Base-by-base conservation (phyloP, 2,329 filamentous ascomycete species). In the Botrytis sinoallii region DNA sequence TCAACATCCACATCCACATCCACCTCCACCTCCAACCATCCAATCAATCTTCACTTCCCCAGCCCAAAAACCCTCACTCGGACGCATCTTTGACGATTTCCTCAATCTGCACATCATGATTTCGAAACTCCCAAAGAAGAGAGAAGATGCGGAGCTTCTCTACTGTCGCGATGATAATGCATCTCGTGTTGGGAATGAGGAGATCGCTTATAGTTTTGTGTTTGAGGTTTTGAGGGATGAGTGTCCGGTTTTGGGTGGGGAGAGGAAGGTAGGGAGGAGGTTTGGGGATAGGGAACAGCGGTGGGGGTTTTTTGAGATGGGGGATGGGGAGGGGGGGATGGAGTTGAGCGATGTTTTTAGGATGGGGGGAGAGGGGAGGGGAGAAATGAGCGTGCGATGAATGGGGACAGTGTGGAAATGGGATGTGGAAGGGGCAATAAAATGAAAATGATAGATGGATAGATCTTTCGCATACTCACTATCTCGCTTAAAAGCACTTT, bases 101-200 rank as follows among this genome's bases (percentile, higher is more conserved):
- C 81, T 88, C 0, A 85, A 89, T 64, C 70, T 90, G 29, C 88
- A 90, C 74, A 76, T 91, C 8, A 81, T 90, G 4, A 85, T 86
- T 74, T 86, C 84, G 7, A 78, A 78, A 4, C 75, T 88, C 0
- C 85, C 87, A 38, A 82, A 82, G 60, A 79, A 78, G 7, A 79
- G 78, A 25, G 79, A 70, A 1, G 86, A 87, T 67, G 85, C 83
- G 3, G 85, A 85, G 76, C 75, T 75, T 29, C 25, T 81, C 3
- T 81, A 80, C 48, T 76, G 76, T 25, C 32, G 72, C 25, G 70
- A 38, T 46, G 64, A 71, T 1, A n/a, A 25, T 25, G 18, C n/a
- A 57, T 32, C 52, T 16, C n/a, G 18, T n/a, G 25, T 46, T 64
- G 57, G 32, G 46, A 74, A 75, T 9, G 46, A 61, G 5, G 74